Evolutionary conservation across 2,329 filamentous ascomycete genomes (phyloP).

Genomic region (Monosporascus sp.): DNA sequence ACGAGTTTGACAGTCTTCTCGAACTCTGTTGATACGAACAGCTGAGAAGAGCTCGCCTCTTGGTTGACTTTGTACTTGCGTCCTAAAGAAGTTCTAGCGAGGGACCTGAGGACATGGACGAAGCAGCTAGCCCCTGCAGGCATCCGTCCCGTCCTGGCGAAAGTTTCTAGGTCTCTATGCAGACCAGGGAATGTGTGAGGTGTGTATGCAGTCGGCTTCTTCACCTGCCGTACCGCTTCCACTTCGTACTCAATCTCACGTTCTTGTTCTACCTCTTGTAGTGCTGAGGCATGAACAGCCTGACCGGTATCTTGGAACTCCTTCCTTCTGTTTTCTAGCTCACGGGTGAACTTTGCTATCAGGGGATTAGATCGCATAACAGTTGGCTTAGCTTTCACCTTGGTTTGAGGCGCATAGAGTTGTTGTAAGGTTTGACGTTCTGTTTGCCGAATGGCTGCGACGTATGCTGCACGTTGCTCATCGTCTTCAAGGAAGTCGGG

Average conservation of each 20-base stretch:
- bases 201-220: constrained; percentile 37
- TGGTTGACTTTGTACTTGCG: constrained; percentile 25
- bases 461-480: constrained; percentile 32
- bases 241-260: constrained; percentile 55
- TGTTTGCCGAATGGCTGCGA: constrained; percentile 40
- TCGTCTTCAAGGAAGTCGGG: constrained; percentile 33
- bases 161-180: constrained; percentile 39
- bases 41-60: constrained; percentile 9
- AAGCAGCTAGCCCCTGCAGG: constrained; percentile 31
- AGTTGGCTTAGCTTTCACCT: constrained; percentile 11
- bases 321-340: constrained; percentile 27
- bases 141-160: constrained; percentile 40
- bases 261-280: constrained; percentile 58
- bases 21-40: constrained; percentile 43
- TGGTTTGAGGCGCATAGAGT: constrained; percentile 42
- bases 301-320: constrained; percentile 31
- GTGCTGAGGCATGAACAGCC: constrained; percentile 41
- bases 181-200: constrained; percentile 40
- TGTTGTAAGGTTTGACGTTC: constrained; percentile 54
- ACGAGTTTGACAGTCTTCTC: constrained; percentile 34
- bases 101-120: constrained; percentile 34
- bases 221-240: constrained; percentile 49
- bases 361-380: constrained; percentile 14
- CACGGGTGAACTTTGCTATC: constrained; percentile 21
- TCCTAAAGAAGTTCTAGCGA: constrained; percentile 32